Evolutionary conservation across 129 eudicot genomes (phyloP), one percentile per base, ranked within the genome.

Genomic region (Smallanthus sonchifolius): DNA sequence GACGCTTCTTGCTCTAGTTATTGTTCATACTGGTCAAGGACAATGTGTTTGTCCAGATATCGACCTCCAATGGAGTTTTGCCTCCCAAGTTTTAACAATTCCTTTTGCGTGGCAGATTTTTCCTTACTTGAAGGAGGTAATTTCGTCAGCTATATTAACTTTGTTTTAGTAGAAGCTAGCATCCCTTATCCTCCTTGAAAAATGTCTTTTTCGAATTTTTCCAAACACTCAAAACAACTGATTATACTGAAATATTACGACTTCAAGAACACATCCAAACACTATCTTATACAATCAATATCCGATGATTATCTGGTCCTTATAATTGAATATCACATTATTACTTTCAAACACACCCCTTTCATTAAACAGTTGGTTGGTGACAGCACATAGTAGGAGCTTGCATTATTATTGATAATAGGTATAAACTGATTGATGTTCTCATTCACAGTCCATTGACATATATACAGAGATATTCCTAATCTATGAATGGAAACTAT

Each of bases 21-120:
- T 86, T 57, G 79, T 87, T 77, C 98, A 90, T 83, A 85, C 81
- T 68, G 91, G 92, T 69, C 87, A 88, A 83, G 82, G 65, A 69
- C 75, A 85, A 15, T 90, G 98, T 79, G 65, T 76, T 48, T 94
- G 98, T 77, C 77, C 76, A 54, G 84, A 80, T 80, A 70, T 68
- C 42, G 97, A 86, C 59, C 84, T 87, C 24, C 79, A 72, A 44
- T 75, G 81, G 86, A 81, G 91, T 74, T 90, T 94, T 76, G 68
- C 85, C 15, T 94, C 91, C 10, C 97, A 90, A 79, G 86, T 94
- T 66, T 76, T 94, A 42, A 79, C 90, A 45, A 77, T 94, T 63
- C 98, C 98, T 10, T 94, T 90, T 69, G 45, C 88, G 72, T 90
- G 98, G 97, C 38, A 68, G 76, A 71, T 83, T 62, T 94, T 90